Base-by-base conservation (phyloP, 257 asterid species). In the Sherardia arvensis region DNA sequence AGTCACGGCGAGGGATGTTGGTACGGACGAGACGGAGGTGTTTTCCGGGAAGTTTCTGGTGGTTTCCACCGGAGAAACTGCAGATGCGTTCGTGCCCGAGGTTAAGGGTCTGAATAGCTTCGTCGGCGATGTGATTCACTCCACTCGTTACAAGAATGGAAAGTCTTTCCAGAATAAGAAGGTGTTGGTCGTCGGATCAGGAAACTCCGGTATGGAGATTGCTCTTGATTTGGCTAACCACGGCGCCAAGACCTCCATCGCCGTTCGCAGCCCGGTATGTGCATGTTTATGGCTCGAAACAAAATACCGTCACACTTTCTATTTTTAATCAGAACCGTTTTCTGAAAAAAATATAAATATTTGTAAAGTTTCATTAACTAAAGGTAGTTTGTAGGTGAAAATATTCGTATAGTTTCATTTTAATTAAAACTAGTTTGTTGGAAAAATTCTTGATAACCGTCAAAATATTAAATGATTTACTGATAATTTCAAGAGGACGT, bases 151-250 rank as follows among this genome's bases (percentile, higher is more conserved):
- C 55, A 84, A 71, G 43, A 85, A 84, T 17, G 97, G 87, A 1
- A 61, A 74, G 10, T 66, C 36, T 20, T 87, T 61, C 45, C 40
- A 29, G 27, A 74, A 76, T 0, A 78, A 81, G 18, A 73, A 23
- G 4, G 93, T 84, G 1, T 51, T 87, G 77, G 97, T 90, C 20
- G 93, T 87, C 45, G 97, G 97, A 26, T 75, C 93, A 54, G 97
- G 97, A 17, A 90, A 90, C 66, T 90, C 97, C 21, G 96, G 97
- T 1, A 85, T 82, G 93, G 97, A 90, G 25, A 84, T 90, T 53
- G 95, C 95, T 1, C 66, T 81, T 22, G 97, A 90, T 78, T 90
- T 90, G 14, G 77, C 93, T 0, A 69, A 77, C 38, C 29, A 7
- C 23, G 96, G 95, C 9, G 96, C 83, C 1, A 74, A 66, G 12